Conservation (phyloP, 139 green algal genomes). For the Chlamydomonas incerta region DNA sequence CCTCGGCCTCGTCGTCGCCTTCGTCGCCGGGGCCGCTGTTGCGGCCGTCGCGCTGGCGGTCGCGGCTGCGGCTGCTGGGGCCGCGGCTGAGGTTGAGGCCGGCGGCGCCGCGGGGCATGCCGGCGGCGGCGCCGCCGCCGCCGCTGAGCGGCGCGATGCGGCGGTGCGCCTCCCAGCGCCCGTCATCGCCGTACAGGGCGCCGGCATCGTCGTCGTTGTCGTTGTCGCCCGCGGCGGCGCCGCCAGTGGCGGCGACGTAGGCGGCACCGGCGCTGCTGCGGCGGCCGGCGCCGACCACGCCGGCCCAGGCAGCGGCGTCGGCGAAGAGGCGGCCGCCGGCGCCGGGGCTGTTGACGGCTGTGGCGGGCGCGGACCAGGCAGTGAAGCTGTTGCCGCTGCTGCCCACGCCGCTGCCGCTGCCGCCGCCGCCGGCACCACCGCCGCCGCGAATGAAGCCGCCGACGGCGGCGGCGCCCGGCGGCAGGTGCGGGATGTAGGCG, state of each 20-base stretch:
- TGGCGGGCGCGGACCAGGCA: background rate
- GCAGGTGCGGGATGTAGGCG: background rate
- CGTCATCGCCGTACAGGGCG: background rate
- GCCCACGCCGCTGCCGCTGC: background rate
- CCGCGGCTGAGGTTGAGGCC: too few relatives aligned
- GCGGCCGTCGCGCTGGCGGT: background rate
- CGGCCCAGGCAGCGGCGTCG: background rate
- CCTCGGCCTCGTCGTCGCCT: background rate
- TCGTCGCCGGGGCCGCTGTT: background rate
- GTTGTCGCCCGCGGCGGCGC: background rate
- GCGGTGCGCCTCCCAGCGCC: background rate
- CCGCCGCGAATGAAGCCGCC: background rate
- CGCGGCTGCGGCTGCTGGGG: too few relatives aligned
- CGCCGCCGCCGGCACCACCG: background rate
- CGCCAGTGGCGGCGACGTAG: background rate
- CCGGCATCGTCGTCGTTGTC: too few relatives aligned
- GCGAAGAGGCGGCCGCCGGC: too few relatives aligned
- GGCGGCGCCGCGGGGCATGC: too few relatives aligned
- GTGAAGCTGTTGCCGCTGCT: too few relatives aligned
- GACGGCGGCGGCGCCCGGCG: background rate
- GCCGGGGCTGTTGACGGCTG: background rate
- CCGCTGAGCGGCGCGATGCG: too few relatives aligned
- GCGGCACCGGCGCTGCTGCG: background rate
- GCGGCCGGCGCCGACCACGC: background rate
- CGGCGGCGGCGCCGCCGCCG: too few relatives aligned